Percentiles rank a stretch among this genome's conserved stretches.
Evolutionary conservation across 306 rosid genomes (phyloP).

Genomic region (Castanopsis chinensis): DNA sequence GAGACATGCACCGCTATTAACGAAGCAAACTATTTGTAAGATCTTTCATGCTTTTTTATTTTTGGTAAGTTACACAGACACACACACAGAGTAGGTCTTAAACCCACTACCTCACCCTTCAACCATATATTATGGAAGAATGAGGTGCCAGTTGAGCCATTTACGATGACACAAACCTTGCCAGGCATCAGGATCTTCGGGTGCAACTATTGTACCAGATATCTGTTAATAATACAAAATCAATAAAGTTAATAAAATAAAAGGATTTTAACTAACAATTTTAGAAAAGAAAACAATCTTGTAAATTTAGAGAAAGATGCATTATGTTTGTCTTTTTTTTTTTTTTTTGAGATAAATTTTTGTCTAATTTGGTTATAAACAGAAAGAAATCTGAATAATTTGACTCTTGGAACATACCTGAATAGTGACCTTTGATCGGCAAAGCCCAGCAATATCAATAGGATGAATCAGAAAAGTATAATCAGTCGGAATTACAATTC

Average conservation of each 20-base stretch:
- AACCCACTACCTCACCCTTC: no score
- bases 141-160: not conserved
- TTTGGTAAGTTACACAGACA: no score
- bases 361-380: not conserved
- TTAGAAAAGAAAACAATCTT: not conserved
- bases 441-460: slow-evolving; percentile 68
- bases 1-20: no score
- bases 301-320: not conserved
- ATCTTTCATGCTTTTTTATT: no score
- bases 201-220: slow-evolving; percentile 69
- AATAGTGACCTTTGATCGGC: slow-evolving; percentile 65
- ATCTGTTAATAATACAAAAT: slow-evolving; percentile 42
- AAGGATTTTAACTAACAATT: not conserved
- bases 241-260: slow-evolving; percentile 5
- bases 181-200: slow-evolving; percentile 70
- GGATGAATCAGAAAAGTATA: slow-evolving; percentile 61
- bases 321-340: not conserved
- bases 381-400: not conserved
- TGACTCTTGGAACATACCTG: slow-evolving; percentile 40
- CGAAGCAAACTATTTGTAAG: no score
- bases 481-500: slow-evolving; percentile 49
- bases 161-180: slow-evolving; percentile 49
- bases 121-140: no score
- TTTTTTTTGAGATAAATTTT: no score
- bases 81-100: no score